Percentiles rank a stretch among this genome's conserved stretches.
Evolutionary conservation across 768 basidiomycete genomes (phyloP).

Genomic region (Suillus americanus): DNA sequence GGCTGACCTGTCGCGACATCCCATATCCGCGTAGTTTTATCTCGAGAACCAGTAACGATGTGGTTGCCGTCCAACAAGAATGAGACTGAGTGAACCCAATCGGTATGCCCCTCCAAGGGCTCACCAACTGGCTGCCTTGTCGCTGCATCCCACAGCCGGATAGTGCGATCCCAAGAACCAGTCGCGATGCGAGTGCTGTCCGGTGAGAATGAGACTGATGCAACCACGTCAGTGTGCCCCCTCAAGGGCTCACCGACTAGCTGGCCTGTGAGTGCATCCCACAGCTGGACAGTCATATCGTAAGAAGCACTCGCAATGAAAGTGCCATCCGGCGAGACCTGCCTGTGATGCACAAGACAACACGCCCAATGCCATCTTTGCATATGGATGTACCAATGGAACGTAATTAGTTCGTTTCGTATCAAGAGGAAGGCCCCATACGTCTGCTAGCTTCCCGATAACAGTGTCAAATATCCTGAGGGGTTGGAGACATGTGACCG

Average conservation of each 20-base stretch:
- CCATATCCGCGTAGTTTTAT: slow-evolving; percentile 4
- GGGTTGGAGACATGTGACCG: neutral
- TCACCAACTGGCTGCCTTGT: slow-evolving; percentile 18
- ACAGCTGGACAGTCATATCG: neutral
- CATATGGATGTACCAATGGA: neutral
- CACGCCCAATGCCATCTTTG: neutral
- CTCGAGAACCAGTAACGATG: neutral
- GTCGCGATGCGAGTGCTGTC: slow-evolving; percentile 19
- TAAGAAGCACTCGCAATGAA: neutral
- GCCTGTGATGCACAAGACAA: neutral
- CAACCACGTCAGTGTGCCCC: neutral
- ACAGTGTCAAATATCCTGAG: neutral
- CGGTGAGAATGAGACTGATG: slow-evolving; percentile 19
- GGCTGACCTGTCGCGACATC: neutral
- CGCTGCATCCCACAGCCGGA: slow-evolving; percentile 22
- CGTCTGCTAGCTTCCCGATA: neutral
- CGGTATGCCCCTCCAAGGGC: neutral
- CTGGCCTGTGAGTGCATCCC: neutral
- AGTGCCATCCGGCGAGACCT: neutral
- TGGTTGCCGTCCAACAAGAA: neutral
- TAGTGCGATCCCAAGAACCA: slow-evolving; percentile 13
- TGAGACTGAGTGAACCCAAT: neutral
- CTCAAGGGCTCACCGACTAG: neutral
- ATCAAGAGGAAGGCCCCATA: neutral
- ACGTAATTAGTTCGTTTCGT: neutral